phyloP scores from a whole-genome alignment of 1,284 basidiomycete species.

The Phenoliferia sp. region DNA sequence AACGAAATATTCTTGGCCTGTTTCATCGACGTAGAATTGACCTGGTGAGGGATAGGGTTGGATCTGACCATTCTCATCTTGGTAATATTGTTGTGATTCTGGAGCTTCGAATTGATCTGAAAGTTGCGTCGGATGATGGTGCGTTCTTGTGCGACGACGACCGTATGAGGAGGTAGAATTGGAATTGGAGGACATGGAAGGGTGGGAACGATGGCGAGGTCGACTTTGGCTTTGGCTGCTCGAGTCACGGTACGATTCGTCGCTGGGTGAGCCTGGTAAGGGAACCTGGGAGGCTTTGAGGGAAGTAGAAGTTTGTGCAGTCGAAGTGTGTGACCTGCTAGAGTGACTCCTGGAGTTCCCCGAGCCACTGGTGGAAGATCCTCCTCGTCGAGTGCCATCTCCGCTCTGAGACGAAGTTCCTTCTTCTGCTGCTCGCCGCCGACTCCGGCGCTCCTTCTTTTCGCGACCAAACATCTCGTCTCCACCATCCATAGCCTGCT shows the following conservation, averaged over 20 bases:
- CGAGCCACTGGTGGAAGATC: neutral
- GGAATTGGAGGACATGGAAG: slow-evolving; percentile 8
- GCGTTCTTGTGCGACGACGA: neutral
- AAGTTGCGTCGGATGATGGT: too few relatives aligned
- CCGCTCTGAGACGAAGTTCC: neutral
- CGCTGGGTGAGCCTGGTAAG: neutral
- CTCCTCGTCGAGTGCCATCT: neutral
- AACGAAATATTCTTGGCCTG: neutral
- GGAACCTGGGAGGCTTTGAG: neutral
- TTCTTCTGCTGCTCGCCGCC: neutral
- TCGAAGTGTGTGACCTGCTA: neutral
- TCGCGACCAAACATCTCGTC: slow-evolving; percentile 1
- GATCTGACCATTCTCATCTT: slow-evolving; percentile 15
- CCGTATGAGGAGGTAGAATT: slow-evolving; percentile 12
- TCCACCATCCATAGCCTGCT: slow-evolving; percentile 4
- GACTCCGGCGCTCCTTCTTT: neutral
- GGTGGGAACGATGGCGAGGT: slow-evolving; percentile 11
- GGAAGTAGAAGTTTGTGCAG: neutral
- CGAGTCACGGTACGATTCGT: neutral
- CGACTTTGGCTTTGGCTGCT: neutral
- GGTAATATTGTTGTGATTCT: neutral
- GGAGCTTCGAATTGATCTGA: neutral
- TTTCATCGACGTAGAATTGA: neutral
- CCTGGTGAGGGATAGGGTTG: neutral
- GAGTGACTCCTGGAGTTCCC: neutral